Evolutionary conservation across 2,329 filamentous ascomycete species (phyloP), one percentile per base, ranked within the genome.

Genomic region (Trichoderma oligosporum): DNA sequence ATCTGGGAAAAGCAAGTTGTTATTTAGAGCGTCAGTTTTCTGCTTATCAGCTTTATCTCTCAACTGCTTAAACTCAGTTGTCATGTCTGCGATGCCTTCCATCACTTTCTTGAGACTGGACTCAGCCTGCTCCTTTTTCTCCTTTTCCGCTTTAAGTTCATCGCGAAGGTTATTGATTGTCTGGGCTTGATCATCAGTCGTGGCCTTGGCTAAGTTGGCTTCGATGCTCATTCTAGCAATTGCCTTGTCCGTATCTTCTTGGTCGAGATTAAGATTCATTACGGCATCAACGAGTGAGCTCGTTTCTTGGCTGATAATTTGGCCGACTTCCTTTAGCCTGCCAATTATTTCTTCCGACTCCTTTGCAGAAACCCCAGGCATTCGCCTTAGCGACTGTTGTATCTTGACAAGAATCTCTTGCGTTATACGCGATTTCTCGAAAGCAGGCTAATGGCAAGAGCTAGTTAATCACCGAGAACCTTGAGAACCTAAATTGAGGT

Each of bases 141-240:
- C 58, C 35, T 62, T 66, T 62, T 74, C 73, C 2, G 61, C 62
- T 18, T 62, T 60, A 4, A 74, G 58, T 42, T 73, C 68, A 4
- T 63, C 64, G 14, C 66, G 64, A 1, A 74, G 66, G 36, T 68
- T 65, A 49, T 64, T 64, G 35, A 75, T 64, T 14, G 61, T 66
- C 24, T 71, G 68, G 7, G 62, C 57, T 52, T 71, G 70, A 7
- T 72, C 68, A 16, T 74, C 70, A 2, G 64, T 63, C 18, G 63
- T 61, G 3, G 71, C 72, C 58, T 72, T 71, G 41, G 66, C 62
- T 11, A 74, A 62, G 41, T 71, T 74, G 12, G 69, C 67, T 51
- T 73, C 71, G 56, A 74, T 68, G 52, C 71, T 71, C 70, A 74
- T 70, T 12, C 72, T 64, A 1, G 71, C 69, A 39, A 73, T 68